phyloP scores from a whole-genome alignment of 768 basidiomycete species.

The Phanerochaete carnosa region DNA sequence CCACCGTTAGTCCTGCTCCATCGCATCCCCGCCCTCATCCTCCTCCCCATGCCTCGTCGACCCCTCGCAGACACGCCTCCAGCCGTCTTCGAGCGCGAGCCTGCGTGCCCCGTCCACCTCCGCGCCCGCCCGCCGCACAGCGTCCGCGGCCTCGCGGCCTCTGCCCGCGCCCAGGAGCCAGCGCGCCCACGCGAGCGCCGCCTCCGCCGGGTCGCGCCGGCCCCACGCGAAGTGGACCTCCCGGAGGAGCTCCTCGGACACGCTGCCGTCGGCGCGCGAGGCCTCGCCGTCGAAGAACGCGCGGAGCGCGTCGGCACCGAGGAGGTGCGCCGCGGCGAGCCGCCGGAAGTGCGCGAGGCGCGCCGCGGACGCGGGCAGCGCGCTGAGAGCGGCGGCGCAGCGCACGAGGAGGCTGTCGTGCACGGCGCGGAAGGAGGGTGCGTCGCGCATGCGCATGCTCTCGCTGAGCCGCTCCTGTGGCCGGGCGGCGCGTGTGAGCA shows the following conservation, averaged over 20 bases:
- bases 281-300: slow-evolving; percentile 33
- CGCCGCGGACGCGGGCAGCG: slow-evolving; percentile 6
- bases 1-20: neutral
- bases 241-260: slow-evolving; percentile 24
- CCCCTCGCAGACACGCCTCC: neutral
- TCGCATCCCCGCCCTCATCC: slow-evolving; percentile 4
- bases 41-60: neutral
- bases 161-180: slow-evolving; percentile 42
- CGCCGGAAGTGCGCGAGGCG: slow-evolving; percentile 32
- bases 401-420: slow-evolving; percentile 47
- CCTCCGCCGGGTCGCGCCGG: slow-evolving; percentile 32
- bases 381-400: slow-evolving; percentile 29
- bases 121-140: slow-evolving; percentile 24
- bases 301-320: slow-evolving; percentile 42
- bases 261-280: slow-evolving; percentile 22
- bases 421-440: slow-evolving; percentile 32
- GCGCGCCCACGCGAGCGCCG: slow-evolving; percentile 41
- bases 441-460: slow-evolving; percentile 40
- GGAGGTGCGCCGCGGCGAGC: slow-evolving; percentile 39
- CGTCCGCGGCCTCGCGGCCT: slow-evolving; percentile 37
- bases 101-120: slow-evolving; percentile 4
- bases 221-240: slow-evolving; percentile 45
- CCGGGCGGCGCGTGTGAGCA: too few species aligned
- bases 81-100: slow-evolving; percentile 2
- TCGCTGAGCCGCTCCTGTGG: slow-evolving; percentile 41